phyloP scores from a whole-genome alignment of 257 asterid genomes.

The Solanum megistacrolobum region DNA sequence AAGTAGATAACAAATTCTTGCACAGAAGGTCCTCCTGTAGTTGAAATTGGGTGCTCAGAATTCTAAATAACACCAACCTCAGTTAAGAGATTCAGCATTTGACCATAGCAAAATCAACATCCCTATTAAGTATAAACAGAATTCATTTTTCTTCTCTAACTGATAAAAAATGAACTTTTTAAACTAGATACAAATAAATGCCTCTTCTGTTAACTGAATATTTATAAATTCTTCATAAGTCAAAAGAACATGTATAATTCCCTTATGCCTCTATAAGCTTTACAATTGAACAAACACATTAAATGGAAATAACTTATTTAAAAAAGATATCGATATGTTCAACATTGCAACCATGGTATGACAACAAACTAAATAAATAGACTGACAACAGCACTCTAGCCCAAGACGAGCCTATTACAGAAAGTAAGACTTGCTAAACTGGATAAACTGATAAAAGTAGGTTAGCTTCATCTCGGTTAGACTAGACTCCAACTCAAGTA shows the following conservation, averaged over 20 bases:
- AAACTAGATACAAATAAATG: not conserved
- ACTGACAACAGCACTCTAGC: not conserved
- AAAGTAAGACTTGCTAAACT: not conserved
- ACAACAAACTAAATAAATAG: not conserved
- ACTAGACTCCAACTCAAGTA: not conserved
- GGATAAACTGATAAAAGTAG: not conserved
- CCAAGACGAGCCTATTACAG: not conserved
- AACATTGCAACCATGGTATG: not conserved
- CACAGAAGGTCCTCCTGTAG: not conserved
- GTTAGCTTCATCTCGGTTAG: not conserved
- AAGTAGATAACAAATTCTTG: not conserved
- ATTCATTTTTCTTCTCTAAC: not conserved
- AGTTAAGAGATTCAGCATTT: not conserved
- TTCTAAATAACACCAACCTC: not conserved
- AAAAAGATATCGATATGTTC: no score
- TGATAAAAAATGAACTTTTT: no score
- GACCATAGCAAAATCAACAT: not conserved
- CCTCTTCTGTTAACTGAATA: not conserved
- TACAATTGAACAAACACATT: not conserved
- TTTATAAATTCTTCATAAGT: not conserved
- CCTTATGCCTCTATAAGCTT: not conserved
- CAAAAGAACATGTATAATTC: not conserved
- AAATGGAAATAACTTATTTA: not conserved
- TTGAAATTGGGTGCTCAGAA: not conserved
- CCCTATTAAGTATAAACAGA: no score